These are phyloP conservation scores for Aureobasidium sp. DNA, from an alignment of 2,329 filamentous ascomycete species.

Conservation along the genomic window DNA sequence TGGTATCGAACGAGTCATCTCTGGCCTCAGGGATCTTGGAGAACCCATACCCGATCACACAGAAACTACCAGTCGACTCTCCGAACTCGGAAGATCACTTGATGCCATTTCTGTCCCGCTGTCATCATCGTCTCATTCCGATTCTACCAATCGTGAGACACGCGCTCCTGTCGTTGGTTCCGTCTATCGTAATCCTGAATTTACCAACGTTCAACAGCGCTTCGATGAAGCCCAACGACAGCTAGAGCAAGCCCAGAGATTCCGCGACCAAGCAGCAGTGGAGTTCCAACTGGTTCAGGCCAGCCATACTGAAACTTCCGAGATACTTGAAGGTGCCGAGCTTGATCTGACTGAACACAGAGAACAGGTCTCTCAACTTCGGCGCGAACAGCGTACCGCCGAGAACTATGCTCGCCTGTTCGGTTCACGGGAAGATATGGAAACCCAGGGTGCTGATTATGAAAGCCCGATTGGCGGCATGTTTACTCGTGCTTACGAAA, in stretches of 20 bases:
- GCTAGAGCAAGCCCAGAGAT: constrained; percentile 25
- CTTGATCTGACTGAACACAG: constrained; percentile 26
- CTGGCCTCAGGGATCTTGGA: constrained; percentile 29
- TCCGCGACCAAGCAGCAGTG: constrained; percentile 25
- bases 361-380: constrained; percentile 26
- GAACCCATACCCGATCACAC: constrained; percentile 27
- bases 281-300: constrained; percentile 17
- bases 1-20: constrained; percentile 31
- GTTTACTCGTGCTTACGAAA: constrained; percentile 37
- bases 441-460: constrained; percentile 38
- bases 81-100: constrained; percentile 24
- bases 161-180: constrained; percentile 8
- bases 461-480: constrained; percentile 41
- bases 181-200: constrained; percentile 18
- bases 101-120: constrained; percentile 20
- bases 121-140: not conserved
- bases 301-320: constrained; percentile 13
- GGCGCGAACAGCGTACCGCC: constrained; percentile 27
- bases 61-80: constrained; percentile 24
- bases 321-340: constrained; percentile 25
- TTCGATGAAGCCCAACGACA: constrained; percentile 26
- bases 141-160: not conserved
- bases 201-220: constrained; percentile 23
- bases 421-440: constrained; percentile 39
- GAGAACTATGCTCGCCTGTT: constrained; percentile 36